Conservation (phyloP, 331 rosid species). For the Acacia pycnantha region DNA sequence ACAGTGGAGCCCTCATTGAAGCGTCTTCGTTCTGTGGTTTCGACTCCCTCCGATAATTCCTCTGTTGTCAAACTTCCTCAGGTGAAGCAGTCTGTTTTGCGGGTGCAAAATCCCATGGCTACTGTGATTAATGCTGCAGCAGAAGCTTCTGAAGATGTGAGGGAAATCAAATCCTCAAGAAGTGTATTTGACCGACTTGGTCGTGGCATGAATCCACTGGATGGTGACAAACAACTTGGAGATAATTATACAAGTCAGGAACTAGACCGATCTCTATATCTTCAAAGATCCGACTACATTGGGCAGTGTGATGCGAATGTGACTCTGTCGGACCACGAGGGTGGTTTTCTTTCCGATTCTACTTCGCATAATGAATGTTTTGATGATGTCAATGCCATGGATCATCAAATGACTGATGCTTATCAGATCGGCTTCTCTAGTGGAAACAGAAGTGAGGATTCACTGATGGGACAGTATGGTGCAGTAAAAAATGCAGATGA, state of each 20-base stretch:
- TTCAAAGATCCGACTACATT: constrained; percentile 30
- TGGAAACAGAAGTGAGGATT: constrained; percentile 43
- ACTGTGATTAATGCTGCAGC: constrained; percentile 62
- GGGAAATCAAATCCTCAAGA: constrained; percentile 49
- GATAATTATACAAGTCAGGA: constrained; percentile 29
- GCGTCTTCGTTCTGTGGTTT: constrained; percentile 73
- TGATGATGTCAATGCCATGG: constrained; percentile 39
- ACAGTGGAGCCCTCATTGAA: constrained; percentile 45
- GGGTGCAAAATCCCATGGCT: constrained; percentile 60
- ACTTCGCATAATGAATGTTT: constrained; percentile 48
- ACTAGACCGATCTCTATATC: constrained; percentile 25
- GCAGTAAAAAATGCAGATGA: constrained; percentile 43
- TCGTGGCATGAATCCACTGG: constrained; percentile 35
- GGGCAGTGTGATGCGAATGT: constrained; percentile 36
- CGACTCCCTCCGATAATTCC: constrained; percentile 39
- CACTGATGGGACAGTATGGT: constrained; percentile 33
- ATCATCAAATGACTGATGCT: constrained; percentile 32
- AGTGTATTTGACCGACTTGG: constrained; percentile 78
- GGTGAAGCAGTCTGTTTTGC: constrained; percentile 43
- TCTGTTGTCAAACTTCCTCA: constrained; percentile 41
- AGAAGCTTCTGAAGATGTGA: constrained; percentile 68
- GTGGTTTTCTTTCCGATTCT: constrained; percentile 49
- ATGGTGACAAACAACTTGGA: constrained; percentile 32
- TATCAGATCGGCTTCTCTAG: constrained; percentile 42
- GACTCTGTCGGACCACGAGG: constrained; percentile 36